Conservation (phyloP, 192 early-diverging fungal species). For the Dissophora ornata region DNA sequence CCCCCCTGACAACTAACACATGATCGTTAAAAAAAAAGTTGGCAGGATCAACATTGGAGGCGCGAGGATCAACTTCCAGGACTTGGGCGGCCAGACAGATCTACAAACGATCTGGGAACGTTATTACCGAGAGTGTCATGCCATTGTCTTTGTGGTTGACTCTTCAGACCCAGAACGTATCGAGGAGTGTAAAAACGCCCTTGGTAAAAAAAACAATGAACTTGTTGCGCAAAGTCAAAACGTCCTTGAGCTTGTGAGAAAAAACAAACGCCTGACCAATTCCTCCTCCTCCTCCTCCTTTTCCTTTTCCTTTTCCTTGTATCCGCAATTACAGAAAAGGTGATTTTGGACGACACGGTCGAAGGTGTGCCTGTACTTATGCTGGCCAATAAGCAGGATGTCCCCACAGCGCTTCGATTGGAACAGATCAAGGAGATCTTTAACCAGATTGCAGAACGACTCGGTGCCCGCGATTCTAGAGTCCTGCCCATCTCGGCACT, state of each 20-base stretch:
- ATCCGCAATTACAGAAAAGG: conserved; percentile 72
- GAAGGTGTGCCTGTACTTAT: conserved; percentile 92
- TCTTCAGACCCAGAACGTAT: conserved; percentile 83
- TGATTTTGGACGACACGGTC: conserved; percentile 79
- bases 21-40: conserved; percentile 61
- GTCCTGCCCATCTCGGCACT: conserved; percentile 87
- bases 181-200: conserved; percentile 78
- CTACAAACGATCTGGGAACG: conserved; percentile 92
- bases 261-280: too few species aligned
- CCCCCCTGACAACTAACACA: too few species aligned
- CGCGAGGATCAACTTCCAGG: conserved; percentile 91
- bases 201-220: conserved; percentile 66
- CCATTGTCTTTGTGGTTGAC: conserved; percentile 94
- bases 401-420: conserved; percentile 72
- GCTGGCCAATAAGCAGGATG: conserved; percentile 95
- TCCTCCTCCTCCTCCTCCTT: too few species aligned
- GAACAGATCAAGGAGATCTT: conserved; percentile 93
- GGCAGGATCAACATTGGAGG: conserved; percentile 79
- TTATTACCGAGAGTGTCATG: conserved; percentile 95
- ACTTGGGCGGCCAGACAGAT: conserved; percentile 92
- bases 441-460: conserved; percentile 83
- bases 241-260: too few species aligned
- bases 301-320: background rate
- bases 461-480: conserved; percentile 88
- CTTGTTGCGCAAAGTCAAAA: background rate